Percentiles rank a stretch among this genome's conserved stretches.
phyloP scores from a whole-genome alignment of 202 grass and related monocot genomes.

The Cymbopogon flexuosus region DNA sequence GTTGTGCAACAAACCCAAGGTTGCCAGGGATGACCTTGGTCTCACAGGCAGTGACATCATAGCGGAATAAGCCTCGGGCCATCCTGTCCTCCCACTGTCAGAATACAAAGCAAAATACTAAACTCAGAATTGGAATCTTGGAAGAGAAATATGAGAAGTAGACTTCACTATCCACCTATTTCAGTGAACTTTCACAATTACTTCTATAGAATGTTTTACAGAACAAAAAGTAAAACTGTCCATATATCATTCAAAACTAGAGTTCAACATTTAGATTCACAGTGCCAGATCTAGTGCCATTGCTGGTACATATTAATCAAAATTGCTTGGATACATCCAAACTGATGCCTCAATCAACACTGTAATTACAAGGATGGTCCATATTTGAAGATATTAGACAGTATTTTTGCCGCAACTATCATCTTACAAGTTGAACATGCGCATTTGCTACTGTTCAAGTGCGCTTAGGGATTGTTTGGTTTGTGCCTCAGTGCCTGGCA shows the following conservation, averaged over 20 bases:
- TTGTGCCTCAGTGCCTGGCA: not conserved
- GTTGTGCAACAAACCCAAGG: constrained; percentile 80
- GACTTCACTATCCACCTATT: not conserved
- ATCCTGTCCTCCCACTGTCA: constrained; percentile 94
- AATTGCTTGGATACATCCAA: too few species aligned
- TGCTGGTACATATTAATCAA: not conserved
- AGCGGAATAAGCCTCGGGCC: constrained; percentile 73
- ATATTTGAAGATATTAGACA: not conserved
- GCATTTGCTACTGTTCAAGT: not conserved
- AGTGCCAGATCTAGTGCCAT: not conserved
- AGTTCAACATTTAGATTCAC: not conserved
- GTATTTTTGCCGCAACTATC: not conserved
- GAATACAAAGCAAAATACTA: constrained; percentile 6
- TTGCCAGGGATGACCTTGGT: constrained; percentile 90
- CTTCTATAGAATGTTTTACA: not conserved
- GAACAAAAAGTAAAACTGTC: not conserved
- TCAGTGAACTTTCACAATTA: not conserved
- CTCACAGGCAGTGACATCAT: constrained; percentile 91
- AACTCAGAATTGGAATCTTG: constrained; percentile 4
- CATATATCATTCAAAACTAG: not conserved
- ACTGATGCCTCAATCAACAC: too few species aligned
- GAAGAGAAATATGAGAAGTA: not conserved
- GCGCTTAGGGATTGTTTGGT: not conserved
- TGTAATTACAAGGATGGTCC: not conserved
- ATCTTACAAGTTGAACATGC: not conserved